Conservation (phyloP, 148 eudicot genomes). For the Camellia japonica region DNA sequence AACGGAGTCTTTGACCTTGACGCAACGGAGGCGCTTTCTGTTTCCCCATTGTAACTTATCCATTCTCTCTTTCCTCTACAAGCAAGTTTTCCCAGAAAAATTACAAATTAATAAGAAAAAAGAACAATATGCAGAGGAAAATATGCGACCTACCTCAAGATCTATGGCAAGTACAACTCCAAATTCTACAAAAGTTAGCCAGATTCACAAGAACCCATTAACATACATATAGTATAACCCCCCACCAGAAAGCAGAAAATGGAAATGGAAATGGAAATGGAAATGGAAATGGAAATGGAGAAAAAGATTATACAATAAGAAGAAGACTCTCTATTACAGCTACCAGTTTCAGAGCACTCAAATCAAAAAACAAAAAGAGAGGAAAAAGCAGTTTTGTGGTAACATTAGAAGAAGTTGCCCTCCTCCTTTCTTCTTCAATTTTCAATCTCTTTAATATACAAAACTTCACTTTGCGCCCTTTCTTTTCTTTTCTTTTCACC, state of each 20-base stretch:
- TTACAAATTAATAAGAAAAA: background rate
- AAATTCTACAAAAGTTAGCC: slow-evolving; percentile 6
- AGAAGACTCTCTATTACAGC: background rate
- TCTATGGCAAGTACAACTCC: slow-evolving; percentile 17
- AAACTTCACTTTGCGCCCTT: background rate
- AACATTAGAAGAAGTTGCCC: background rate
- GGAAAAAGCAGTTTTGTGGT: background rate
- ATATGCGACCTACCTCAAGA: slow-evolving; percentile 30
- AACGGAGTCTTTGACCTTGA: slow-evolving; percentile 36
- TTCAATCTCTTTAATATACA: background rate
- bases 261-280: background rate
- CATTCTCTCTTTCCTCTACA: slow-evolving; percentile 22
- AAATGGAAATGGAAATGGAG: background rate
- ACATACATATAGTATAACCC: background rate
- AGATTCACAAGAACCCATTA: slow-evolving; percentile 14
- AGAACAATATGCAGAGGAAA: background rate
- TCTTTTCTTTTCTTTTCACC: slow-evolving; percentile 3
- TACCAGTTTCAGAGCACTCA: background rate
- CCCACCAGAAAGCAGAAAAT: background rate
- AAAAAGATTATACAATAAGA: background rate
- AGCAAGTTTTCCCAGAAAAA: background rate
- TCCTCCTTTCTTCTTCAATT: background rate
- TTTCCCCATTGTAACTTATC: slow-evolving; percentile 61
- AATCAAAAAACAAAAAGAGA: background rate
- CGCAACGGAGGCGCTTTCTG: slow-evolving; percentile 44